These are phyloP conservation scores for Silybum marianum DNA, from an alignment of 129 eudicot species.

Conservation along the genomic window DNA sequence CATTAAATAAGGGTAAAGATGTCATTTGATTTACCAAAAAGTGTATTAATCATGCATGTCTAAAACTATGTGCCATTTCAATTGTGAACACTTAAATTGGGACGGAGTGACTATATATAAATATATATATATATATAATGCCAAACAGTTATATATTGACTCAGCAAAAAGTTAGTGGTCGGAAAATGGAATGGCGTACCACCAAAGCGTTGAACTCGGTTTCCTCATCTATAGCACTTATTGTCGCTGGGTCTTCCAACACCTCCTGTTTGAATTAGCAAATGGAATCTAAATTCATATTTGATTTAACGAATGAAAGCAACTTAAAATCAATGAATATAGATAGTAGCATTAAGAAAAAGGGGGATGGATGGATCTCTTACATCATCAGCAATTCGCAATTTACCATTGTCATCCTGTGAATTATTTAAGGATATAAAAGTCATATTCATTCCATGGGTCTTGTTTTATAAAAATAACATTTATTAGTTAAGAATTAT, in stretches of 20 bases:
- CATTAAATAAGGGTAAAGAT: too few relatives aligned
- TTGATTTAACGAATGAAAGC: neutral
- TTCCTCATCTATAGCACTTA: constrained; percentile 91
- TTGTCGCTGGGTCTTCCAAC: constrained; percentile 79
- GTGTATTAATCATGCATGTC: too few relatives aligned
- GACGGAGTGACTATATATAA: too few relatives aligned
- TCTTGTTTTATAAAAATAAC: neutral
- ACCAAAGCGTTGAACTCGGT: constrained; percentile 94
- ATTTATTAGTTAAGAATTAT: constrained; percentile 1
- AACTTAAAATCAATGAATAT: neutral
- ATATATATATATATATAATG: too few relatives aligned
- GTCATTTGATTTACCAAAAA: too few relatives aligned
- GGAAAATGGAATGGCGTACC: constrained; percentile 51
- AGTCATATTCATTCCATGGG: neutral
- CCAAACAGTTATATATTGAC: neutral
- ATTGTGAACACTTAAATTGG: too few relatives aligned
- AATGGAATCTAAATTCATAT: neutral
- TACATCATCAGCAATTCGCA: constrained; percentile 95
- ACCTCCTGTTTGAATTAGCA: constrained; percentile 53
- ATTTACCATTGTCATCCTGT: constrained; percentile 75
- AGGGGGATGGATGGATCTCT: constrained; percentile 24
- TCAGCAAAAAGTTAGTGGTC: neutral
- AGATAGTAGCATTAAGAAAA: constrained; percentile 11
- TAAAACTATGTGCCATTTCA: too few relatives aligned
- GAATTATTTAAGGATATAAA: constrained; percentile 2